Percentiles rank a stretch among this genome's conserved stretches.
Evolutionary conservation across 805 yeast genomes (phyloP).

Genomic region (Metschnikowia noctiluminum): DNA sequence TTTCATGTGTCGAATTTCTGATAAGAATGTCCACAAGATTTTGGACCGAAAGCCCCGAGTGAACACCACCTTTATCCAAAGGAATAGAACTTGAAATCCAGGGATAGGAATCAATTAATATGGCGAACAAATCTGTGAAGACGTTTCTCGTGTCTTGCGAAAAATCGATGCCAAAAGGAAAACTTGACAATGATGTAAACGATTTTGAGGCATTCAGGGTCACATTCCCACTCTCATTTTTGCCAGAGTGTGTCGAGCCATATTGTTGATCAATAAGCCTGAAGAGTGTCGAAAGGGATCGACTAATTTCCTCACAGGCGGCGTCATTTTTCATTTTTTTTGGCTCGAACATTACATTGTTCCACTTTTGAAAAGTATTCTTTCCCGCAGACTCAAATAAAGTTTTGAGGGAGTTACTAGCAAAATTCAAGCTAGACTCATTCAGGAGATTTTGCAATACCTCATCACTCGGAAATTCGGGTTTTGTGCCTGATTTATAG

Average conservation of each 20-base stretch:
- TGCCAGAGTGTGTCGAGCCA: conserved; percentile 39
- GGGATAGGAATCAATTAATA: conserved; percentile 68
- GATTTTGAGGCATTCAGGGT: conserved; percentile 23
- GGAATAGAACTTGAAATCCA: conserved; percentile 45
- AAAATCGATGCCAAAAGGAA: conserved; percentile 39
- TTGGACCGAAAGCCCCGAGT: conserved; percentile 51
- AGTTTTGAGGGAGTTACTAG: conserved; percentile 8
- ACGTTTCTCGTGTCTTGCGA: conserved; percentile 32
- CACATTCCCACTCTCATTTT: conserved; percentile 11
- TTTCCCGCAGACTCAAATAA: conserved; percentile 9
- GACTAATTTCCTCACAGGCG: conserved; percentile 70
- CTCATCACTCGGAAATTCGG: conserved; percentile 69
- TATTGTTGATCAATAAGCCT: conserved; percentile 56
- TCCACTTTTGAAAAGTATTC: conserved; percentile 12
- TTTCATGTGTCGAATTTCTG: conserved; percentile 69
- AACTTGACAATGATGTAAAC: conserved; percentile 38
- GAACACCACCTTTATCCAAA: conserved; percentile 39
- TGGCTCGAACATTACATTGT: conserved; percentile 41
- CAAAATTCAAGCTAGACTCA: not conserved
- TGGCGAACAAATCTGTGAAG: conserved; percentile 62
- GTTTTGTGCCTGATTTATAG: conserved; percentile 50
- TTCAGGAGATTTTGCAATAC: conserved; percentile 22
- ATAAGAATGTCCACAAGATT: conserved; percentile 72
- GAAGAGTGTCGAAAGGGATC: conserved; percentile 52
- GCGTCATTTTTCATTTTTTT: conserved; percentile 44